These are phyloP conservation scores for Tuber borchii DNA, from an alignment of 495 filamentous ascomycete species.

Conservation along the genomic window DNA sequence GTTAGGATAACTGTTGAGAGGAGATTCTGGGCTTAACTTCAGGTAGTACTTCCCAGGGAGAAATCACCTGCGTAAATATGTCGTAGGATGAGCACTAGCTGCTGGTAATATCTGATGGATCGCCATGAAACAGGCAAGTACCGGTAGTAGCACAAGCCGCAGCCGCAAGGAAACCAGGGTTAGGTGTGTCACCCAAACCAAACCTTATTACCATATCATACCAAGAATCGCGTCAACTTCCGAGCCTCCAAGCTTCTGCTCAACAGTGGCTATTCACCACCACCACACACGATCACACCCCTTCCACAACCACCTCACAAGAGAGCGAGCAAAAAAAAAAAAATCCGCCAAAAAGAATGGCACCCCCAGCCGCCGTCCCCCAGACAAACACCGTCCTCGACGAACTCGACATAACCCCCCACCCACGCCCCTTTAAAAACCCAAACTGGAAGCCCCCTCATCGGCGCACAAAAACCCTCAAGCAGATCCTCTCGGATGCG, in stretches of 20 bases:
- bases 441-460: slow-evolving; percentile 80
- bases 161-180: background rate
- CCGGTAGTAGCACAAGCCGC: background rate
- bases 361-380: slow-evolving; percentile 17
- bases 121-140: too few species aligned
- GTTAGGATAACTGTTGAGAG: too few species aligned
- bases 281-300: background rate
- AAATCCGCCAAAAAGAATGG: slow-evolving; percentile 11
- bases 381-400: slow-evolving; percentile 56
- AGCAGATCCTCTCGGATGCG: slow-evolving; percentile 88
- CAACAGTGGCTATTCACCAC: background rate
- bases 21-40: too few species aligned
- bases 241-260: background rate
- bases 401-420: slow-evolving; percentile 73
- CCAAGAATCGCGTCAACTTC: background rate
- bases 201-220: background rate
- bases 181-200: background rate
- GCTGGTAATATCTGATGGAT: too few species aligned
- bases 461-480: slow-evolving; percentile 96
- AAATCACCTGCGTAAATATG: too few species aligned
- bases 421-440: slow-evolving; percentile 81
- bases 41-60: too few species aligned
- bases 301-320: background rate
- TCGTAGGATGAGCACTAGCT: too few species aligned
- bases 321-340: background rate